phyloP scores from a whole-genome alignment of 106 monocot species.

The Narthecium ossifragum region DNA sequence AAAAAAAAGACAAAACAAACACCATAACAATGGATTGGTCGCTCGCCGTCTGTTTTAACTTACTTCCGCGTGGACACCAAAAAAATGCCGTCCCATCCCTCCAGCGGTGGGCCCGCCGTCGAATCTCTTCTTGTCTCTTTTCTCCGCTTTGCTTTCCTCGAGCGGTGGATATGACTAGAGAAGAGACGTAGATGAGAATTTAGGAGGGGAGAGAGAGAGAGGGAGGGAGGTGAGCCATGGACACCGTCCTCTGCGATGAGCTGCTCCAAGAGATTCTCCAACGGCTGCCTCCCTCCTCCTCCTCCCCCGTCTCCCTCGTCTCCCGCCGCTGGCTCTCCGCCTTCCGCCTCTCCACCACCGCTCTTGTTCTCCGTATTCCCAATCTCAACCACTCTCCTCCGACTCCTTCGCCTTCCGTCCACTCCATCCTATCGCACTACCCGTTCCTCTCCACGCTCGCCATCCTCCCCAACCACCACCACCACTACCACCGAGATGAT shows the following conservation, averaged over 20 bases:
- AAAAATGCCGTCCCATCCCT: no score
- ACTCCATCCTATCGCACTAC: slow-evolving; percentile 24
- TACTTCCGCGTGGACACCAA: no score
- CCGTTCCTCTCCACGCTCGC: slow-evolving; percentile 40
- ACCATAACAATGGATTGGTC: no score
- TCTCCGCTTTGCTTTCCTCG: no score
- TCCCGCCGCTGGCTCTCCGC: slow-evolving; percentile 52
- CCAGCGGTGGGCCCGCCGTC: no score
- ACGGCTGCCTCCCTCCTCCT: slow-evolving; percentile 44
- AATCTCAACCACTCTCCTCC: neutral
- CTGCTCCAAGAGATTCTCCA: slow-evolving; percentile 51
- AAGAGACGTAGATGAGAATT: no score
- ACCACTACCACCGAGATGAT: neutral
- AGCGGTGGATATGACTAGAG: no score
- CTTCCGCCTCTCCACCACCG: slow-evolving; percentile 40
- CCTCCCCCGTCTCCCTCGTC: slow-evolving; percentile 50
- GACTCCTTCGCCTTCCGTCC: slow-evolving; percentile 1
- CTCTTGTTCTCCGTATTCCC: slow-evolving; percentile 43
- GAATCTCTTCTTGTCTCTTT: no score
- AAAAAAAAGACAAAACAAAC: no score
- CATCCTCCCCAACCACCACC: neutral
- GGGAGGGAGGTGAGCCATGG: no score
- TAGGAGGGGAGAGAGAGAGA: no score
- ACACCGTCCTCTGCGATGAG: slow-evolving; percentile 55
- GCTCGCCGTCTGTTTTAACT: no score